Percentiles rank a stretch among this genome's conserved stretches.
Evolutionary conservation across 208 protist species (phyloP).

Genomic region (Zelonia costaricensis): DNA sequence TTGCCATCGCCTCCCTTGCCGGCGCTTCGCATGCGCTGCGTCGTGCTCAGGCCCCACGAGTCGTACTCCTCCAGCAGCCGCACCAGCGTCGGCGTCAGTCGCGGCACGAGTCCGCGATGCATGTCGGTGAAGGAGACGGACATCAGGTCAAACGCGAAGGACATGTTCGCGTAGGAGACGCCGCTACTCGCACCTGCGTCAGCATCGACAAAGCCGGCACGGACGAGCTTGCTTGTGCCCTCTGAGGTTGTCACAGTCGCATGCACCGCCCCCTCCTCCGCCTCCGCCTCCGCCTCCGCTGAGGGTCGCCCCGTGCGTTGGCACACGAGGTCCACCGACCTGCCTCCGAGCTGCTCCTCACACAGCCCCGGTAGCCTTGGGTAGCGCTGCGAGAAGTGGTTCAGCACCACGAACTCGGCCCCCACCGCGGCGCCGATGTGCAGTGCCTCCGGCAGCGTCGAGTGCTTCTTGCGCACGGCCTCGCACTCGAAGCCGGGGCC

Average conservation of each 20-base stretch:
- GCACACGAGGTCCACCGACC: conserved; percentile 10
- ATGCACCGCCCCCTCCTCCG: background rate
- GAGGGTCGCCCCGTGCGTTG: conserved; percentile 9
- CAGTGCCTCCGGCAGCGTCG: conserved; percentile 86
- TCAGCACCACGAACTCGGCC: conserved; percentile 68
- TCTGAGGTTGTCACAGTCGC: background rate
- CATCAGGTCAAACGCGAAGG: conserved; percentile 93
- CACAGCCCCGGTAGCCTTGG: conserved; percentile 82
- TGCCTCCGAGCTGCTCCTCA: conserved; percentile 47
- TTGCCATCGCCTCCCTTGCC: conserved; percentile 23
- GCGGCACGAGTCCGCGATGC: conserved; percentile 28
- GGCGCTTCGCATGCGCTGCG: conserved; percentile 46
- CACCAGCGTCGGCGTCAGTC: conserved; percentile 61
- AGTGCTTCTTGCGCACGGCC: conserved; percentile 88
- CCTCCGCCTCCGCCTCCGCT: background rate
- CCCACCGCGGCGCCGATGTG: conserved; percentile 42
- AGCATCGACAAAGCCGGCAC: background rate
- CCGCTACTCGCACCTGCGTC: background rate
- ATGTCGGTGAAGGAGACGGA: conserved; percentile 56
- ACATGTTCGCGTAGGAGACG: conserved; percentile 36
- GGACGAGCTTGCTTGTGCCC: background rate
- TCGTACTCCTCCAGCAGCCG: conserved; percentile 87
- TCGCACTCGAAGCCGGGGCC: conserved; percentile 83
- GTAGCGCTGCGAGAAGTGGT: conserved; percentile 93
- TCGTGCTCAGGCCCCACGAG: conserved; percentile 78